Evolutionary conservation across 2,329 filamentous ascomycete species (phyloP), one percentile per base, ranked within the genome.

Genomic region (Onygenales sp.): DNA sequence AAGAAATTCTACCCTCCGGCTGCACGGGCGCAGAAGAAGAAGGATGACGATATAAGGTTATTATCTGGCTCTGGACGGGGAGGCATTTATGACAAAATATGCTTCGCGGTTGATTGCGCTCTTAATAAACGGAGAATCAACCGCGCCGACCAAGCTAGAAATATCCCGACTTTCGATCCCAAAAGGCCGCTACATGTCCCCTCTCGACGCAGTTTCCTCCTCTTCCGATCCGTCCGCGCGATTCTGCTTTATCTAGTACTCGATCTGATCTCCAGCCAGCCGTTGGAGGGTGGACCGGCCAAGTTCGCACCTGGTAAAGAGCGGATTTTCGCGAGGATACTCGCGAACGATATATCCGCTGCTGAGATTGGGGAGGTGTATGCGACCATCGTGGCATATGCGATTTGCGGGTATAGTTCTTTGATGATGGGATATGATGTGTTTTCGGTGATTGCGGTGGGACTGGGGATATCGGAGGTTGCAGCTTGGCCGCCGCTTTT

Each of bases 211-310:
- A 42, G 41, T 21, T 54, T 56, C 33, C 36, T 56, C 14, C 39
- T 43, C 8, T 56, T 56, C 48, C 41, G 54, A 7, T 3, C 43
- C 14, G 10, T 43, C 14, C 55, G 52, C 3, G 38, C 52, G n/a
- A 27, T 51, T 41, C 27, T 56, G 14, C 31, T 53, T 7, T 56
- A 56, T 52, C n/a, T 56, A n/a, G 21, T 41, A 9, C 8, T 52
- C 13, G 55, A 56, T 46, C 27, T 56, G 6, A 33, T 52, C 31
- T 38, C 32, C 6, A 33, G 21, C 13, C 54, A 50, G 45, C 43
- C 54, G 2, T 17, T 53, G 1, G 43, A 53, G 32, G 54, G 48
- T 47, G 43, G 31, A 13, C 17, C 43, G 21, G 39, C 48, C n/a
- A 54, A 54, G 31, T 48, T 54, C 17, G 53, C 27, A 5, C 43